Conservation (phyloP, 805 yeast species). For the Cyberlindnera euphorbiiphila region DNA sequence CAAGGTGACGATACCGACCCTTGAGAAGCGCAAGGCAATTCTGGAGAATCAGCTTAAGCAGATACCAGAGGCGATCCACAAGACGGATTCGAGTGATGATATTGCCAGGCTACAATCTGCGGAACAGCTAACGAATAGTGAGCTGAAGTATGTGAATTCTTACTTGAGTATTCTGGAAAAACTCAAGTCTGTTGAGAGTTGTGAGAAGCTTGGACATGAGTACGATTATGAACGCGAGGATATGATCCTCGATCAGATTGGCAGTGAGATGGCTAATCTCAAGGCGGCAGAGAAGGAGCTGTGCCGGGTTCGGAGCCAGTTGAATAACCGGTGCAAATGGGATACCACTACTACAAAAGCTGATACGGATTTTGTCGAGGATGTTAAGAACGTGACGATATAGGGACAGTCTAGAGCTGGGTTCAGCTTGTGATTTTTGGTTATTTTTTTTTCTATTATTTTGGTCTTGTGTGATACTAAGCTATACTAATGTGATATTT, state of each 20-base stretch:
- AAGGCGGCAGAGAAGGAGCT: conserved; percentile 23
- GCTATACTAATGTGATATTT: no score
- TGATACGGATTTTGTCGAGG: conserved; percentile 3
- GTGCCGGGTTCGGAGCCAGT: background rate
- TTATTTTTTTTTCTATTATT: no score
- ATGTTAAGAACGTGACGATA: conserved; percentile 2
- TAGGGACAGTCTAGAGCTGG: background rate
- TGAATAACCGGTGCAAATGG: background rate
- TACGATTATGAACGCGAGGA: conserved; percentile 28
- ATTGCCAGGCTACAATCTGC: conserved; percentile 4
- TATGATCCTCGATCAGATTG: conserved; percentile 23
- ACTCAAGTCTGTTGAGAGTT: conserved; percentile 15
- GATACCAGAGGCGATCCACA: conserved; percentile 9
- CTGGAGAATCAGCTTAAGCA: conserved; percentile 15
- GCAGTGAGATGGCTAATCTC: conserved; percentile 19
- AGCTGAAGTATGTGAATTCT: conserved; percentile 20
- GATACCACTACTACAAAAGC: background rate
- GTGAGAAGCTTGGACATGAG: conserved; percentile 9
- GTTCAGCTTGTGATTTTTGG: background rate
- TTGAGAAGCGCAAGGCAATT: conserved; percentile 14
- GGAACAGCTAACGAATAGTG: conserved; percentile 13
- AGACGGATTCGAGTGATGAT: conserved; percentile 2
- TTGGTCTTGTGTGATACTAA: no score
- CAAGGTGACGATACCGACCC: conserved; percentile 22
- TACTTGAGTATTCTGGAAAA: conserved; percentile 20